Percentiles rank a stretch among this genome's conserved stretches.
Conservation (phyloP, 225 moss, liverwort and hornwort species). For the Physcomitrium patens region DNA sequence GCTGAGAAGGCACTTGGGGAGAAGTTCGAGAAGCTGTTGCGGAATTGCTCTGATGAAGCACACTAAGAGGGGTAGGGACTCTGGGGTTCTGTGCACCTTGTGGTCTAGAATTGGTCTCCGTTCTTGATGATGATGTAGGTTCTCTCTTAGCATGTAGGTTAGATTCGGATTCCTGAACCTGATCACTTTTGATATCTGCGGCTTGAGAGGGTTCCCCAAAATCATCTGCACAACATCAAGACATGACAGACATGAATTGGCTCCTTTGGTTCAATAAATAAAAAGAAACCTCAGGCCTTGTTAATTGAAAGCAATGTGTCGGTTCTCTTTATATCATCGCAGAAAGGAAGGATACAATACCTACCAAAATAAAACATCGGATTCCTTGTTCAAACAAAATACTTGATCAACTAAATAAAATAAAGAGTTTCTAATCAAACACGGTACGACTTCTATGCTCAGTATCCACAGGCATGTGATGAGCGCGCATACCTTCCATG, state of each 20-base stretch:
- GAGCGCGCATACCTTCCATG: conserved; percentile 61
- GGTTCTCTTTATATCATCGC: too few species aligned
- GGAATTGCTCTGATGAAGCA: conserved; percentile 43
- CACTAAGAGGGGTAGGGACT: conserved; percentile 43
- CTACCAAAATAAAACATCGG: neutral
- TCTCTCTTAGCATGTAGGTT: conserved; percentile 22
- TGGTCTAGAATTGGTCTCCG: conserved; percentile 35
- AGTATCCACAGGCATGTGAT: neutral
- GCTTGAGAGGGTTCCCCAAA: conserved; percentile 41
- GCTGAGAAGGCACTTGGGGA: conserved; percentile 39
- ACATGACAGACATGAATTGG: neutral
- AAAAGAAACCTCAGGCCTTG: too few species aligned
- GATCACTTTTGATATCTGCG: conserved; percentile 29
- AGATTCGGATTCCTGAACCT: conserved; percentile 13
- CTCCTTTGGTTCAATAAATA: neutral
- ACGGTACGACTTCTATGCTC: neutral
- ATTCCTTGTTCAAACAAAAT: neutral
- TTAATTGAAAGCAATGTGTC: too few species aligned
- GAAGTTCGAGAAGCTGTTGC: conserved; percentile 31
- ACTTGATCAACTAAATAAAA: neutral
- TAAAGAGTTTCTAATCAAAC: neutral
- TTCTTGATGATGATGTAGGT: conserved; percentile 16
- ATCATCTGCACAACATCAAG: conserved; percentile 46
- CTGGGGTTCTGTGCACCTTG: conserved; percentile 58
- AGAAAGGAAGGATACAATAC: neutral